These are phyloP conservation scores for Fallopia convolvulus DNA, from an alignment of 148 eudicot genomes.

Conservation along the genomic window DNA sequence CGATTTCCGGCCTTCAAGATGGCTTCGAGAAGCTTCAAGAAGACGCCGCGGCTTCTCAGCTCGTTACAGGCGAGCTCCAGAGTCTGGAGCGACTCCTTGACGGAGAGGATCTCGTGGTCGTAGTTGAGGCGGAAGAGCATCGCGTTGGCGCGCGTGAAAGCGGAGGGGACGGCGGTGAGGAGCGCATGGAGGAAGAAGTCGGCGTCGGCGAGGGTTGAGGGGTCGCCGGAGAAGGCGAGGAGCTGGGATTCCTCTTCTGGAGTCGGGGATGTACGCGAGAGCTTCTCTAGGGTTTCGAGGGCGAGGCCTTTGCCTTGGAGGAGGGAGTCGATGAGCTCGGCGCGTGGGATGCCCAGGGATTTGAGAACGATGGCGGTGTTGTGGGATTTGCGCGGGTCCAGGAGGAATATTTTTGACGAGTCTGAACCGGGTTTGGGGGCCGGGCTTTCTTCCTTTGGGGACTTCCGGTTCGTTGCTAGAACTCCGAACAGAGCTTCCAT, in stretches of 20 bases:
- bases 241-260: conserved; percentile 55
- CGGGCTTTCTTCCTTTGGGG: conserved; percentile 27
- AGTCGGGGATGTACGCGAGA: conserved; percentile 55
- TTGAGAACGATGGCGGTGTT: conserved; percentile 74
- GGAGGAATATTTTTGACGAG: conserved; percentile 34
- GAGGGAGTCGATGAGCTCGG: conserved; percentile 52
- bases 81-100: conserved; percentile 43
- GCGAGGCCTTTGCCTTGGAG: conserved; percentile 52
- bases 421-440: conserved; percentile 25
- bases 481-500: conserved; percentile 86
- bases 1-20: conserved; percentile 31
- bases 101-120: conserved; percentile 41
- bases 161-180: conserved; percentile 64
- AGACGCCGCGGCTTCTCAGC: conserved; percentile 24
- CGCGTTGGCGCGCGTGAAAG: conserved; percentile 61
- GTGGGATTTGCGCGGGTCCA: conserved; percentile 68
- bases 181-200: conserved; percentile 77
- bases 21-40: conserved; percentile 31
- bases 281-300: conserved; percentile 69
- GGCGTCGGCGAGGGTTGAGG: conserved; percentile 61
- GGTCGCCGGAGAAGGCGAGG: conserved; percentile 52
- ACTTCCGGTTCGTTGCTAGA: conserved; percentile 52
- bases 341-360: conserved; percentile 50
- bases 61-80: conserved; percentile 43
- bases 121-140: conserved; percentile 68